phyloP scores from a whole-genome alignment of 768 basidiomycete species.

The Tylopilus rubrobrunneus region DNA sequence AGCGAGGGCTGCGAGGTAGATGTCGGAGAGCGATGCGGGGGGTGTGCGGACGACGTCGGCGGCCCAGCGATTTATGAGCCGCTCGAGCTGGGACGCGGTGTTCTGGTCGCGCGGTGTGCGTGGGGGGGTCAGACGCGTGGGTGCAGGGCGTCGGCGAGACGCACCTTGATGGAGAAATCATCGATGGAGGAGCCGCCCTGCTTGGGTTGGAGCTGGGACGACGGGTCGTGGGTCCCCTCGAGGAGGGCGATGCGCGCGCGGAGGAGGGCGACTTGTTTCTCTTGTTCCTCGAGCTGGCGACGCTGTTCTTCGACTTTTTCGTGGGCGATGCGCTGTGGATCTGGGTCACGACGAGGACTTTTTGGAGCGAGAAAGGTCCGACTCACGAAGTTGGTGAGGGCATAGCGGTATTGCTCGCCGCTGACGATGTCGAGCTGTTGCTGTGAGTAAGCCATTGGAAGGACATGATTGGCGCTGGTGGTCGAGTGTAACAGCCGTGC shows the following conservation, averaged over 20 bases:
- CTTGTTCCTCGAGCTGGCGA: conserved; percentile 75
- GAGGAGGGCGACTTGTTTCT: conserved; percentile 63
- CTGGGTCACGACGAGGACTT: not conserved
- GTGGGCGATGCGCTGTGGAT: conserved; percentile 66
- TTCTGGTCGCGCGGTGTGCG: conserved; percentile 43
- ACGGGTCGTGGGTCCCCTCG: conserved; percentile 49
- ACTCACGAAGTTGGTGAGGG: conserved; percentile 76
- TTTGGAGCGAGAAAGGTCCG: not conserved
- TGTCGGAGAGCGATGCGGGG: conserved; percentile 37
- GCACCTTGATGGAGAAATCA: conserved; percentile 84
- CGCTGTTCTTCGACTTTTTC: conserved; percentile 86
- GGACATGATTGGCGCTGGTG: conserved; percentile 1
- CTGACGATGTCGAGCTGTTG: conserved; percentile 33
- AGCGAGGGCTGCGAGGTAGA: conserved; percentile 55
- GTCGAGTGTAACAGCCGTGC: too few relatives aligned
- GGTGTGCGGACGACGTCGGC: conserved; percentile 5
- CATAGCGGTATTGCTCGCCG: conserved; percentile 76
- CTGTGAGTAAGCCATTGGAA: conserved; percentile 11
- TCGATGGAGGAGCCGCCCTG: conserved; percentile 67
- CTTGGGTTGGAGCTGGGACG: conserved; percentile 23
- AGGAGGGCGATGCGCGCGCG: conserved; percentile 5
- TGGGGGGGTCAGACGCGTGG: too few relatives aligned
- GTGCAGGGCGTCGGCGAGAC: conserved; percentile 11
- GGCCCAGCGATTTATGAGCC: conserved; percentile 84
- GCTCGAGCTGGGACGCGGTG: conserved; percentile 76